phyloP scores from a whole-genome alignment of 805 yeast genomes.

The Komagataella mondaviorum region DNA sequence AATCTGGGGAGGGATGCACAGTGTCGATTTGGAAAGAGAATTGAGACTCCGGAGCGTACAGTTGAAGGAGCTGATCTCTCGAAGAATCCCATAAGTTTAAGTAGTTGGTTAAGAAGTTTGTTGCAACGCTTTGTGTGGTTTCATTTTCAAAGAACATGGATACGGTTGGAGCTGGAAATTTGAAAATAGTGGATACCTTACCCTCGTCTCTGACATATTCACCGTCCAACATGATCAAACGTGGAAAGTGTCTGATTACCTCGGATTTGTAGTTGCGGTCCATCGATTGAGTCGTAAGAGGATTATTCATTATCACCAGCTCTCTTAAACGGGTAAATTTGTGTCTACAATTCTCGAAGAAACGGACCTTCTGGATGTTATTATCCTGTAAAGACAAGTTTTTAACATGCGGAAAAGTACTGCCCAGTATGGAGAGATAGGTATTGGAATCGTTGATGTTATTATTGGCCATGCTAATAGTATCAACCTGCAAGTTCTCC shows the following conservation, averaged over 20 bases:
- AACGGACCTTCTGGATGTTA: slow-evolving; percentile 39
- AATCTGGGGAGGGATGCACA: slow-evolving; percentile 6
- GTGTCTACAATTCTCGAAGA: slow-evolving; percentile 64
- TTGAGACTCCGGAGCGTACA: slow-evolving; percentile 75
- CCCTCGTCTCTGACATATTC: slow-evolving; percentile 62
- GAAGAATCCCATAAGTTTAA: slow-evolving; percentile 73
- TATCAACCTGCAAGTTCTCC: slow-evolving; percentile 38
- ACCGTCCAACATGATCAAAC: slow-evolving; percentile 67
- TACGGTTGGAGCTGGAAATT: slow-evolving; percentile 35
- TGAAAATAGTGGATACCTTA: slow-evolving; percentile 34
- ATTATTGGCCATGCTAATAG: slow-evolving; percentile 60
- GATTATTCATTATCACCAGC: slow-evolving; percentile 67
- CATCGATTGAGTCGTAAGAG: slow-evolving; percentile 30
- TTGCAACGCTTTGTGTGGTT: slow-evolving; percentile 54
- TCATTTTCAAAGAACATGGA: slow-evolving; percentile 74
- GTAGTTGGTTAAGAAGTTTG: slow-evolving; percentile 68
- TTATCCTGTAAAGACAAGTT: slow-evolving; percentile 78
- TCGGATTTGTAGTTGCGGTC: slow-evolving; percentile 41
- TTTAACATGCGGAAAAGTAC: slow-evolving; percentile 58
- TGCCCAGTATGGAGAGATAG: slow-evolving; percentile 49
- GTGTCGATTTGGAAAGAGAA: slow-evolving; percentile 74
- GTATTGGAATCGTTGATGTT: slow-evolving; percentile 34
- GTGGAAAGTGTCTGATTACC: slow-evolving; percentile 64
- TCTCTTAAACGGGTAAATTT: slow-evolving; percentile 67
- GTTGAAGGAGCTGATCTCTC: slow-evolving; percentile 50